Evolutionary conservation across 2,329 filamentous ascomycete species (phyloP).

Genomic region (Aspergillus terreus): DNA sequence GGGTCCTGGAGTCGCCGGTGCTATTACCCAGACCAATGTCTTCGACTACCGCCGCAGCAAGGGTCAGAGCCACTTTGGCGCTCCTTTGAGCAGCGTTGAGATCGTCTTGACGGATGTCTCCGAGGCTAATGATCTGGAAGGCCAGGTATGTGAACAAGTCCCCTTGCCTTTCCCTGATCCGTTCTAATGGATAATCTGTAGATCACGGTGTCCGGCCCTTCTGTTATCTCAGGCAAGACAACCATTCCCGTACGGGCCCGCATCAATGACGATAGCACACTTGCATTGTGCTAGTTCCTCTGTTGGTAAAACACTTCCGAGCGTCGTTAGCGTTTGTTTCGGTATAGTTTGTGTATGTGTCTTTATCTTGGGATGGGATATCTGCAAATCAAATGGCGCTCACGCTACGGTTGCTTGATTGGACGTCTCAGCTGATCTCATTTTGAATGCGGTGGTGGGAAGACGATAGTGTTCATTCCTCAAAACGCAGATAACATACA

Average conservation of each 20-base stretch:
- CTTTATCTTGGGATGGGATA: neutral
- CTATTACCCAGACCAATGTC: constrained; percentile 79
- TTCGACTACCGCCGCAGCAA: constrained; percentile 71
- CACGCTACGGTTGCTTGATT: neutral
- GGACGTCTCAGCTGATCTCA: neutral
- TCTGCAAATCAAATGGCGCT: neutral
- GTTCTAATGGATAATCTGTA: constrained; percentile 32
- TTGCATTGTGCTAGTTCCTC: constrained; percentile 47
- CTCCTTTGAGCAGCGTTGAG: constrained; percentile 76
- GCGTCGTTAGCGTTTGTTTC: constrained; percentile 2
- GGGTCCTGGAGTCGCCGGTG: constrained; percentile 77
- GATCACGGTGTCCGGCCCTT: constrained; percentile 69
- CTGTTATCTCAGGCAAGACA: constrained; percentile 65
- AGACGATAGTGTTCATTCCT: constrained; percentile 15
- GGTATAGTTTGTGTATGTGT: neutral
- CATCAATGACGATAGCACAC: constrained; percentile 69
- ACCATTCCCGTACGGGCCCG: constrained; percentile 61
- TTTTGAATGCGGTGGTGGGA: neutral
- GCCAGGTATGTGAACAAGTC: constrained; percentile 53
- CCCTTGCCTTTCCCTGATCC: neutral
- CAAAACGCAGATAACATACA: constrained; percentile 20
- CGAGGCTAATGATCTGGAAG: constrained; percentile 39
- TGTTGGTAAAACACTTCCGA: neutral
- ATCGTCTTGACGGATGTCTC: constrained; percentile 56
- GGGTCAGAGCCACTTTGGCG: constrained; percentile 68